A percentile compares a stretch with the other conserved stretches of the same genome.
These are phyloP conservation scores for Ephemerocybe angulata DNA, from an alignment of 768 basidiomycete genomes.

Conservation along the genomic window DNA sequence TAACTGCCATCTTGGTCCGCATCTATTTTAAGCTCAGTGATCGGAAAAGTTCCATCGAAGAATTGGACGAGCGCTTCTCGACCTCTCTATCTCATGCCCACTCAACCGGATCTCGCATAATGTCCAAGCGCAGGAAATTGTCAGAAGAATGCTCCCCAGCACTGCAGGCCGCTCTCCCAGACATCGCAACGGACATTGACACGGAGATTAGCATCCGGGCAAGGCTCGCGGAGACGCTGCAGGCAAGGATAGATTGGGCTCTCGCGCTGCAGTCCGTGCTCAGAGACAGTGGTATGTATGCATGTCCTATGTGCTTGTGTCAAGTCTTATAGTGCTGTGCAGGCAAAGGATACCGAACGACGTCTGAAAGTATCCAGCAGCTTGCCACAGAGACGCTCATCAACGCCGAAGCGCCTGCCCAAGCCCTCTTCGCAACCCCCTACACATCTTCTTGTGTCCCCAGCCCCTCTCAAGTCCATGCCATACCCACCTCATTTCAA, in stretches of 20 bases:
- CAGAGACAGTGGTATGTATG: constrained; percentile 18
- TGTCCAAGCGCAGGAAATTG: constrained; percentile 1
- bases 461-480: constrained; percentile 31
- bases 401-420: constrained; percentile 37
- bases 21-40: too few relatives aligned
- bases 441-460: constrained; percentile 10
- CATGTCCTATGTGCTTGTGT: background rate
- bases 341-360: constrained; percentile 9
- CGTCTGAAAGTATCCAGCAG: constrained; percentile 29
- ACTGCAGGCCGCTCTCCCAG: constrained; percentile 9
- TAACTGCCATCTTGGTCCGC: too few relatives aligned
- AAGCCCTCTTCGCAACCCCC: constrained; percentile 29
- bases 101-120: constrained; percentile 3
- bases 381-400: constrained; percentile 40
- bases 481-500: constrained; percentile 25
- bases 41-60: too few relatives aligned
- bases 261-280: constrained; percentile 37
- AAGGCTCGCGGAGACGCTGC: constrained; percentile 37
- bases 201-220: constrained; percentile 44
- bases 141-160: background rate
- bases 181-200: constrained; percentile 38
- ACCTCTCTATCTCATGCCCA: background rate
- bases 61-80: too few relatives aligned
- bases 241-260: constrained; percentile 50
- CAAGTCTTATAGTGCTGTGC: background rate